Conservation (phyloP, 73 alveolate genomes). For the Tetrahymena borealis region DNA sequence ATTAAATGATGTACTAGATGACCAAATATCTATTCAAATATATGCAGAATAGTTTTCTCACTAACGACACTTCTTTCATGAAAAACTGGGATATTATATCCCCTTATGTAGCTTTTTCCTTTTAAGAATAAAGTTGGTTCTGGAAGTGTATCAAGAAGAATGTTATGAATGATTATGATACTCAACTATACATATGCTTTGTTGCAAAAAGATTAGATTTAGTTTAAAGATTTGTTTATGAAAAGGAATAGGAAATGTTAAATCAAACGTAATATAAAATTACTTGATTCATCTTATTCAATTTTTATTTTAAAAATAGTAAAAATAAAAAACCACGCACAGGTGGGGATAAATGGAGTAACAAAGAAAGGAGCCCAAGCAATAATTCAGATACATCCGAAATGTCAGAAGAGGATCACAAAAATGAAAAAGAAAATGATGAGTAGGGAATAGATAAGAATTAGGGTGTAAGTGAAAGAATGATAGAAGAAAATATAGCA, state of each 20-base stretch:
- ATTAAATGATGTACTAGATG: conserved; percentile 40
- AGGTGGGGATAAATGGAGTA: neutral
- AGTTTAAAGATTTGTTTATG: neutral
- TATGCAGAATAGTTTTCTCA: conserved; percentile 23
- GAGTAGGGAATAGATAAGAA: neutral
- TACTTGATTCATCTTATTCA: neutral
- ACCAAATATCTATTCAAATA: conserved; percentile 38
- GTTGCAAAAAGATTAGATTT: neutral
- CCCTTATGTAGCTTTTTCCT: conserved; percentile 4
- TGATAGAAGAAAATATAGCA: neutral
- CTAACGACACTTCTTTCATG: conserved; percentile 41
- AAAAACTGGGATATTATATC: conserved; percentile 42
- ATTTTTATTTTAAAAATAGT: neutral
- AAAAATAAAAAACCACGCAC: neutral
- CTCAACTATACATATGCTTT: neutral
- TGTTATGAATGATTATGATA: neutral
- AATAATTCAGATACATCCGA: neutral
- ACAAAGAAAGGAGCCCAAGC: neutral
- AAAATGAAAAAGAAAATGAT: no score
- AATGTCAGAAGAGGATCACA: neutral
- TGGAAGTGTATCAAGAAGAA: neutral
- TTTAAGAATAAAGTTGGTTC: neutral
- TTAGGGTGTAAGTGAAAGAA: neutral
- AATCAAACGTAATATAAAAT: neutral
- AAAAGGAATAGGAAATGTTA: neutral